Conservation (phyloP, 768 basidiomycete species). For the Hypholoma fasciculare region DNA sequence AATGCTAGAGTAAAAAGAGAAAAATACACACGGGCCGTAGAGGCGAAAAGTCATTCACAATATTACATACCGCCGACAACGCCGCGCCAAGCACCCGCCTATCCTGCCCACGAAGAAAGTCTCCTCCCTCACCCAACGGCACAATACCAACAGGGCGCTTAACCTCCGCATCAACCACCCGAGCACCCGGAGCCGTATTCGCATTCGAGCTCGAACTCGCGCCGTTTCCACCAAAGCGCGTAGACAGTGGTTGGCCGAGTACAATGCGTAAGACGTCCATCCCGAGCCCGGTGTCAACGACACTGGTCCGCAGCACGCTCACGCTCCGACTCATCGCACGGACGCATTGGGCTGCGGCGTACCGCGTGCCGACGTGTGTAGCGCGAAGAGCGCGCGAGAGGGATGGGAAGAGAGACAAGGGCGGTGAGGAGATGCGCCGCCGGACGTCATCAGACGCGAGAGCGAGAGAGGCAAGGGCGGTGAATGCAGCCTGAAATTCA, state of each 20-base stretch:
- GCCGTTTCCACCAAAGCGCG: conserved; percentile 12
- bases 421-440: conserved; percentile 59
- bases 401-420: conserved; percentile 41
- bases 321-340: conserved; percentile 80
- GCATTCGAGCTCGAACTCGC: conserved; percentile 34
- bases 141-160: too few relatives aligned
- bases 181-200: conserved; percentile 20
- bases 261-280: conserved; percentile 63
- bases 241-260: conserved; percentile 22
- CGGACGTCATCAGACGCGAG: conserved; percentile 76
- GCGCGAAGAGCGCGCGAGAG: conserved; percentile 23
- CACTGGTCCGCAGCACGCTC: conserved; percentile 76
- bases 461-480: conserved; percentile 69
- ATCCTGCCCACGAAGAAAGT: conserved; percentile 47
- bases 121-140: too few relatives aligned
- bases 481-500: conserved; percentile 61
- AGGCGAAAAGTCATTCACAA: conserved; percentile 86
- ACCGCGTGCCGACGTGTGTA: conserved; percentile 76
- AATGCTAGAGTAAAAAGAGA: not conserved
- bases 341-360: conserved; percentile 85
- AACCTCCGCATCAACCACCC: conserved; percentile 25
- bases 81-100: conserved; percentile 70
- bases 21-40: conserved; percentile 57
- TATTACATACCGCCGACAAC: conserved; percentile 77
- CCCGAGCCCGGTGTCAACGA: conserved; percentile 82